Evolutionary conservation across 1,284 basidiomycete species (phyloP), one percentile per base, ranked within the genome.

Genomic region (Athelia psychrophila): DNA sequence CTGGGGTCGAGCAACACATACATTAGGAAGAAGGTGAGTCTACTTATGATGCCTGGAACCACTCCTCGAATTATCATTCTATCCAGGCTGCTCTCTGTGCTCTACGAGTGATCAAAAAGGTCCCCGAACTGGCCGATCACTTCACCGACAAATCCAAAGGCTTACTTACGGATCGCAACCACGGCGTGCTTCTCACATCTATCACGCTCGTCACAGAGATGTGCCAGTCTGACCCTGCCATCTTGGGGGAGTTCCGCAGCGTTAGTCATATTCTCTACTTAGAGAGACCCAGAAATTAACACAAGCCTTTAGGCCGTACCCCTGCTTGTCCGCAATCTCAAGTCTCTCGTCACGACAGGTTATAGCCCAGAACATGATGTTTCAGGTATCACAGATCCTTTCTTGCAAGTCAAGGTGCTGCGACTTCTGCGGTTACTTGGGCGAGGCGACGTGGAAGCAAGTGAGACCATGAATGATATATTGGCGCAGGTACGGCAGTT

Each of bases 341-440:
- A 99, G 69, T 91, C 93, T 2, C 77, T 99, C 45, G 93, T 95
- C 47, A 95, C 96, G 0, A 98, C 96, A 1, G 96, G 96, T 18
- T 98, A 98, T 70, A 97, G 94, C 59, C 96, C 97, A 20, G 97
- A 99, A 68, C 97, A 99, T 65, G 97, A 99, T 62, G 97, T 99
- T n/a, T 93, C 93, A 24, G 97, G 97, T 25, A 96, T 99, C 69
- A 98, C 96, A 22, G 97, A 99, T 69, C 97, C 97, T 2, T 99
- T 99, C 80, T 77, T 99, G 15, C 96, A 99, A 73, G 90, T 96
- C 64, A 99, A 99, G 73, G 87, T 98, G 44, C 76, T 99, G n/a
- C 88, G 94, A n/a, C 75, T 99, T 23, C 76, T 99, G 40, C 84
- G 95, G 27, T 66, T 98, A 27, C 81, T 99, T 8, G 97, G 96